Conservation (phyloP, 345 rosid genomes). For the Heritiera littoralis region DNA sequence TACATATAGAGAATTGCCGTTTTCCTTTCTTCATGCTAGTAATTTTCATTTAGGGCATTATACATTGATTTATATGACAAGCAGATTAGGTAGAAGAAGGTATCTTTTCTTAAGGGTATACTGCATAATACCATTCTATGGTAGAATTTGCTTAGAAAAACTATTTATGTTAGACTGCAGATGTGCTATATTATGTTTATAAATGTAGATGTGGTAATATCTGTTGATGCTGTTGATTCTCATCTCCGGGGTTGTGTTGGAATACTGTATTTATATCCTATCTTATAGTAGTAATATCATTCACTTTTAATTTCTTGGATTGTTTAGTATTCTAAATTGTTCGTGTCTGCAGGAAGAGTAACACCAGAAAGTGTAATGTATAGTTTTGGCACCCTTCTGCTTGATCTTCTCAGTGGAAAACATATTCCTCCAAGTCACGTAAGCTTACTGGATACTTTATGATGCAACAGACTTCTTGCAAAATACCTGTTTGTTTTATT, state of each 20-base stretch:
- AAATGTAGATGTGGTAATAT: not conserved
- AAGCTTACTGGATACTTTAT: constrained; percentile 31
- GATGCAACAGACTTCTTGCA: not conserved
- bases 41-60: not conserved
- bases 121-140: not conserved
- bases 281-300: not conserved
- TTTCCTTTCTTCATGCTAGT: constrained; percentile 1
- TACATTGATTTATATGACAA: not conserved
- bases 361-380: constrained; percentile 95
- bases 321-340: not conserved
- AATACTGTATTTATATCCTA: not conserved
- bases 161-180: not conserved
- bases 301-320: not conserved
- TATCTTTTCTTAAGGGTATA: not conserved
- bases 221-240: not conserved
- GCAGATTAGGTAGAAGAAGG: constrained; percentile 5
- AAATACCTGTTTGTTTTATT: not conserved
- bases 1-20: not conserved
- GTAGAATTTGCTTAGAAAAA: not conserved
- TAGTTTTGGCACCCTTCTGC: constrained; percentile 93
- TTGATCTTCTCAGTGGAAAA: constrained; percentile 97
- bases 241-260: not conserved
- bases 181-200: not conserved
- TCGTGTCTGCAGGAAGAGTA: constrained; percentile 62
- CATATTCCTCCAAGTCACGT: constrained; percentile 97